Base-by-base conservation (phyloP, 2,329 filamentous ascomycete genomes). In the Arthrobotrys sinensis region DNA sequence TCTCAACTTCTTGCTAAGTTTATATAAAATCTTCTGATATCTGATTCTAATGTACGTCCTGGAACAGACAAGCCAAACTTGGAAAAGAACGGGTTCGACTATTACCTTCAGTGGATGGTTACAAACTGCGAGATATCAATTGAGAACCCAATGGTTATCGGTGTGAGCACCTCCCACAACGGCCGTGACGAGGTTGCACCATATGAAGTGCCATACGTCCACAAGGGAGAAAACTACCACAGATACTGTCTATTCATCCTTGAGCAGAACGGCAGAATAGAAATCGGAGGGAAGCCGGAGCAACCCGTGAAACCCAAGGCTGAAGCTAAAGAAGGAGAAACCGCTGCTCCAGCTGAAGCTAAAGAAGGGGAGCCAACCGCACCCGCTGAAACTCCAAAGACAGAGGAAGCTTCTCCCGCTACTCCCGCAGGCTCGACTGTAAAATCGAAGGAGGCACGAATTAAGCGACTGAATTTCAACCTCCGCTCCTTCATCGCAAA, bases 181-280 rank as follows among this genome's bases (percentile, higher is more conserved):
- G 80, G 71, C 24, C 78, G 80, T 21, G 81, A 82, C 24, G 69
- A 75, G 14, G 73, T 82, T 45, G 86, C 90, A 2, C 91, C 93
- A 1, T 99, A 95, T 93, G 86, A 94, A 24, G 91, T 95, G 0
- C 92, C 96, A 0, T 93, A 92, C 83, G 91, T 93, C 0, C 92
- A 97, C 83, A 97, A 96, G 86, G 96, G 96, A 72, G 89, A 91
- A 1, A 93, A 93, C 0, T 97, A 98, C 86, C 96, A 98, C 85
- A 92, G 96, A 65, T 87, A 98, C 68, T 91, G 91, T 57, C 86
- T 98, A 77, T 92, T 96, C 83, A 86, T 99, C 21, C 87, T 98
- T 62, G 90, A 97, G 86, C 96, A 99, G 85, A 86, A 88, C 64
- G 86, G 90, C 67, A 89, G 88, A 67, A 82, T 88, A 79, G 85